Evolutionary conservation across 73 alveolate genomes (phyloP).

Genomic region (Tetrahymena thermophila): DNA sequence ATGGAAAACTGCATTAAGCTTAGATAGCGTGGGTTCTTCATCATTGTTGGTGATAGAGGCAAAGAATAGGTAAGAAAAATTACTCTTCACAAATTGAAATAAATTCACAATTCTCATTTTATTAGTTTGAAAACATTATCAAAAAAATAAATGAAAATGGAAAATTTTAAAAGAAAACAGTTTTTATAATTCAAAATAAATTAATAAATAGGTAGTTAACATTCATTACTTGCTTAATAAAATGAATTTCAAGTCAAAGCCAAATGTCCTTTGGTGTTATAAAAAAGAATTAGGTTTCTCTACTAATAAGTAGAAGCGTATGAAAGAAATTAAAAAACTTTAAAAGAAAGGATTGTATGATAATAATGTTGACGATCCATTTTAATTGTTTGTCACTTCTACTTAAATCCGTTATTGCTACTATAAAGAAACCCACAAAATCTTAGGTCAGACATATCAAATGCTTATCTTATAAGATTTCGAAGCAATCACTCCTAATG

Average conservation of each 20-base stretch:
- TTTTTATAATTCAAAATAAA: background rate
- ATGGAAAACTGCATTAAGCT: background rate
- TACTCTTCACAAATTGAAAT: background rate
- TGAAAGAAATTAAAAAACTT: constrained; percentile 90
- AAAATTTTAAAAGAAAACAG: background rate
- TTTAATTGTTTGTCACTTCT: constrained; percentile 93
- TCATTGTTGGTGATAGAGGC: constrained; percentile 38
- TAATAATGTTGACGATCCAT: constrained; percentile 95
- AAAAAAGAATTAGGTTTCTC: constrained; percentile 94
- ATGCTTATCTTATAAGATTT: constrained; percentile 96
- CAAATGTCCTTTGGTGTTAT: constrained; percentile 96
- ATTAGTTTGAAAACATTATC: no score
- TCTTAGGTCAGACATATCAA: constrained; percentile 98
- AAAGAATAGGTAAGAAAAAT: background rate
- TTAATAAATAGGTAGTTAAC: constrained; percentile 88
- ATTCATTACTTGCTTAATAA: constrained; percentile 86
- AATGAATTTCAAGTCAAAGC: constrained; percentile 78
- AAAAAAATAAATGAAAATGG: background rate
- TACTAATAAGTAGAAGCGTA: constrained; percentile 95
- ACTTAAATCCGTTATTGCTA: constrained; percentile 97
- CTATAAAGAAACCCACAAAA: constrained; percentile 97
- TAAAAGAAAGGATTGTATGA: constrained; percentile 80
- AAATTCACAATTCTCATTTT: background rate
- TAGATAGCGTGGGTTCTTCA: constrained; percentile 15
- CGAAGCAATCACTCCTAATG: constrained; percentile 98